Conservation (phyloP, 352 stramenopile species). For the Phytopythium helicoides region DNA sequence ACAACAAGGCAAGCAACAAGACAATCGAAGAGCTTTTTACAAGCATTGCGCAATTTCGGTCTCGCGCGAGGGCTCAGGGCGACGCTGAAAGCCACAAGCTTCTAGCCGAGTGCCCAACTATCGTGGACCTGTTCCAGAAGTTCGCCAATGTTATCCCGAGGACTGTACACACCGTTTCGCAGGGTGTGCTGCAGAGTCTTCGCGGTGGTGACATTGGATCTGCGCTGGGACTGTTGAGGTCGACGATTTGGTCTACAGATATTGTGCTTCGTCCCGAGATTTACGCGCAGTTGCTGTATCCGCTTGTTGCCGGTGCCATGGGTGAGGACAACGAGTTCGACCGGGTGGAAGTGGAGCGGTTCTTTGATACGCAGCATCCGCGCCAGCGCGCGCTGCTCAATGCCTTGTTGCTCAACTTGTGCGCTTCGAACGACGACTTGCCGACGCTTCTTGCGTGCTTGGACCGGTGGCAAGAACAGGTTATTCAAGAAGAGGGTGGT, state of each 20-base stretch:
- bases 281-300: conserved; percentile 64
- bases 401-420: conserved; percentile 65
- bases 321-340: conserved; percentile 40
- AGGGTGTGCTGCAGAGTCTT: conserved; percentile 48
- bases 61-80: conserved; percentile 7
- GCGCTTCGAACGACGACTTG: conserved; percentile 60
- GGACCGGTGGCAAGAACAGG: conserved; percentile 55
- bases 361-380: conserved; percentile 57
- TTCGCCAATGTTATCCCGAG: conserved; percentile 57
- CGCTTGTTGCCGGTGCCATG: conserved; percentile 36
- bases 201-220: conserved; percentile 40
- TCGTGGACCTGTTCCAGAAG: conserved; percentile 48
- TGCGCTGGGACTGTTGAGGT: conserved; percentile 45
- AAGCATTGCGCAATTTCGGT: conserved; percentile 53
- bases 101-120: conserved; percentile 44
- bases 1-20: conserved; percentile 42
- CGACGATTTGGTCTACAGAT: conserved; percentile 34
- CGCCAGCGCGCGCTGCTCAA: conserved; percentile 36
- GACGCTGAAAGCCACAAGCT: conserved; percentile 18
- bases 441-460: conserved; percentile 55
- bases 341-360: conserved; percentile 48
- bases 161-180: conserved; percentile 44
- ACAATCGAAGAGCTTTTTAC: conserved; percentile 46
- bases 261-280: conserved; percentile 50
- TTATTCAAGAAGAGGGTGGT: background rate